A percentile compares a stretch with the other conserved stretches of the same genome.
These are phyloP conservation scores for Didymella sp. DNA, from an alignment of 2,329 filamentous ascomycete genomes.

Conservation along the genomic window DNA sequence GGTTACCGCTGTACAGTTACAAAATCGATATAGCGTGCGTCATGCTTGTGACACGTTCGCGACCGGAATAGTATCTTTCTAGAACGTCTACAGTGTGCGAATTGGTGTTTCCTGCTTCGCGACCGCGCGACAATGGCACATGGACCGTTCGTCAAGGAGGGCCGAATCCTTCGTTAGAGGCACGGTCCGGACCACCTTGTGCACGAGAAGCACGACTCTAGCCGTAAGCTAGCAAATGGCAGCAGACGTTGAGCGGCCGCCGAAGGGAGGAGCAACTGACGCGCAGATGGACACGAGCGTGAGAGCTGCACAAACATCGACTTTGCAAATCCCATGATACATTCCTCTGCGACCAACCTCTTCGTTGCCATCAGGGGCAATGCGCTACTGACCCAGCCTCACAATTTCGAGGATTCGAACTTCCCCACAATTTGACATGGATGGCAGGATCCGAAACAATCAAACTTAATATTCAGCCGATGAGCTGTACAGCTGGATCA, in stretches of 20 bases:
- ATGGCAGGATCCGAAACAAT: conserved; percentile 4
- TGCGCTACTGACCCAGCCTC: conserved; percentile 12
- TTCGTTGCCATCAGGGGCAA: conserved; percentile 10
- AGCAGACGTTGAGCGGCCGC: conserved; percentile 12
- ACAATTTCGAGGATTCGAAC: conserved; percentile 17
- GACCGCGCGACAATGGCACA: conserved; percentile 12
- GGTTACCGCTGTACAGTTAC: conserved; percentile 19
- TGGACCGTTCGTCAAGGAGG: conserved; percentile 8
- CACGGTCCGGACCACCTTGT: conserved; percentile 12
- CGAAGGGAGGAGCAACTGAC: conserved; percentile 2
- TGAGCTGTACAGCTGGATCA: neutral
- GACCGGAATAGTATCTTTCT: conserved; percentile 12
- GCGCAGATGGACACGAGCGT: conserved; percentile 4
- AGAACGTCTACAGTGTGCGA: conserved; percentile 8
- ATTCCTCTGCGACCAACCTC: conserved; percentile 8
- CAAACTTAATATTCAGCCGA: conserved; percentile 6
- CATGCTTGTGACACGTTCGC: conserved; percentile 29
- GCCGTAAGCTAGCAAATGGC: conserved; percentile 14
- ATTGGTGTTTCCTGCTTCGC: conserved; percentile 15
- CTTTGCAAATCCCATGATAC: conserved; percentile 8
- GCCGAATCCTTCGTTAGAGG: conserved; percentile 16
- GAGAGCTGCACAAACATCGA: conserved; percentile 7
- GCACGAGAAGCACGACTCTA: conserved; percentile 7
- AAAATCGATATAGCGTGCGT: conserved; percentile 25
- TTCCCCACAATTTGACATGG: conserved; percentile 21